phyloP scores from a whole-genome alignment of 2,329 filamentous ascomycete genomes.

The Lasiodiplodia hormozganensis region DNA sequence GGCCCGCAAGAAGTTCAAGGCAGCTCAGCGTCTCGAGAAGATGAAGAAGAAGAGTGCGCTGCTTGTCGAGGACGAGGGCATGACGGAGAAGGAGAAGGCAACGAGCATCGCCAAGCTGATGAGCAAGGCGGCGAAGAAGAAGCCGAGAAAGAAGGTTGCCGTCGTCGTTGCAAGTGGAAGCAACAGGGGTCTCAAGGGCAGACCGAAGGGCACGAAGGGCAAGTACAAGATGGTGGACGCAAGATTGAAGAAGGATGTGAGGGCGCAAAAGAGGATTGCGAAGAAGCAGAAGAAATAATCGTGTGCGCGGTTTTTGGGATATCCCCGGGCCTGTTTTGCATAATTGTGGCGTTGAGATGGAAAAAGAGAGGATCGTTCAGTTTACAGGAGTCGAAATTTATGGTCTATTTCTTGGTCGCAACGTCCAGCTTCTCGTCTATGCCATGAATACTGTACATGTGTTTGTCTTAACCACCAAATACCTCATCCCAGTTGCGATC shows the following conservation, averaged over 20 bases:
- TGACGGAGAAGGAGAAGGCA: constrained; percentile 97
- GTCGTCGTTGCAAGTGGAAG: constrained; percentile 86
- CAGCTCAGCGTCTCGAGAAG: constrained; percentile 89
- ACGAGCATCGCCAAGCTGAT: constrained; percentile 82
- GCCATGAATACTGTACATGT: neutral
- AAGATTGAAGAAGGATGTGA: constrained; percentile 94
- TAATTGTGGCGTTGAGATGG: neutral
- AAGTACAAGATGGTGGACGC: constrained; percentile 97
- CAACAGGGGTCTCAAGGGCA: constrained; percentile 84
- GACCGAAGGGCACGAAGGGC: constrained; percentile 91
- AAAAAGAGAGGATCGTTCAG: constrained; percentile 9
- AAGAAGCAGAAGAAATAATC: constrained; percentile 66
- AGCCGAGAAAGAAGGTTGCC: constrained; percentile 81
- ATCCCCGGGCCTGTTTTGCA: constrained; percentile 9
- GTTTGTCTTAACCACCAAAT: neutral
- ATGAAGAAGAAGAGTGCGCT: constrained; percentile 96
- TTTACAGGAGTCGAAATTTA: neutral
- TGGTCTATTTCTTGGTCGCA: neutral
- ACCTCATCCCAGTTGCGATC: neutral
- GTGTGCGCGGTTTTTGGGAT: neutral
- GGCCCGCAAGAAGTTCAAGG: constrained; percentile 95
- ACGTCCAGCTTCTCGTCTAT: neutral
- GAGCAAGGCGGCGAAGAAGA: constrained; percentile 82
- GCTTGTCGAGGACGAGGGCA: constrained; percentile 84
- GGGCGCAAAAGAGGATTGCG: constrained; percentile 80